Base-by-base conservation (phyloP, 2,329 filamentous ascomycete genomes). In the Laburnicola sp. region DNA sequence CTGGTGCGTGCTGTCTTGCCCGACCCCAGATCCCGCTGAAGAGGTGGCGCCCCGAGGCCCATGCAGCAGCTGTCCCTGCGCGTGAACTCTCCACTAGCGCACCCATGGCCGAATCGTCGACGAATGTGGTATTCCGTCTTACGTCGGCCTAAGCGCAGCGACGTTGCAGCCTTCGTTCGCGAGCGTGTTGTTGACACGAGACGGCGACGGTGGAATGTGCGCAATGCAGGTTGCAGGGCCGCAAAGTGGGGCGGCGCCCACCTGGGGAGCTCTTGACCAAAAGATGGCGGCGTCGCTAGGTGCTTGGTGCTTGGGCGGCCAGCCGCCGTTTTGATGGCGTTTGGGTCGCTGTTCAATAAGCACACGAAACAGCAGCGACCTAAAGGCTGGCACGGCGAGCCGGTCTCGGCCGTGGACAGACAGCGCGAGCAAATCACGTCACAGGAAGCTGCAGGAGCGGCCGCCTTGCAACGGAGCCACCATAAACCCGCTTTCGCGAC, bases 271-370 rank as follows among this genome's bases (percentile, higher is more conserved):
- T 16, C 16, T 16, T 16, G 54, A 54, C 58, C 52, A 56, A 39
- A 42, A 59, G 54, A 63, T 64, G 54, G 64, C 59, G 57, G 55
- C 44, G 45, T 58, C 56, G 56, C 64, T 66, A 16, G 16, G 16
- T 16, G 16, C 16, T 16, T 16, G 16, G 16, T 16, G 16, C 16
- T 16, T 16, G 16, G 16, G 16, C 16, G 16, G 16, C 54, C 58
- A 58, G 60, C 62, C 62, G 54, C 62, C 57, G 61, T 53, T 58
- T 60, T 47, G 56, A 66, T 66, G 57, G 64, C 62, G 64, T 67
- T 61, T 58, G 48, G 53, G 60, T 61, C 59, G 56, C 16, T 64
- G 54, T 64, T 45, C 54, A 59, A 56, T 63, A 58, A 64, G 58
- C 59, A 45, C 34, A 31, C 34, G 32, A 37, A 37, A 45, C 34